Base-by-base conservation (phyloP, 768 basidiomycete genomes). In the Mycena galopus region DNA sequence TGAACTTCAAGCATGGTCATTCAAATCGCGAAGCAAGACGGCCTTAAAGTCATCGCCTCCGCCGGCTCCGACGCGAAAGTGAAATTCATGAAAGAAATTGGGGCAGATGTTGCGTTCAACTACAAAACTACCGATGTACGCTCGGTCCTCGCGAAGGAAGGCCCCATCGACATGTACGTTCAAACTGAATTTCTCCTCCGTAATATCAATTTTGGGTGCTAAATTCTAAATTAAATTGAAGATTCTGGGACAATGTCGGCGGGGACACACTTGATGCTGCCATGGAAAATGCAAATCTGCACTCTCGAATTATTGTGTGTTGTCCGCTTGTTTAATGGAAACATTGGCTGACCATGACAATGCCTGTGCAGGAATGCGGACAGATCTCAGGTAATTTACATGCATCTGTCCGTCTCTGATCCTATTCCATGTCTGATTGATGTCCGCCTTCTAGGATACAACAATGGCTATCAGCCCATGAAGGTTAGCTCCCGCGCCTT, bases 201-300 rank as follows among this genome's bases (percentile, higher is more conserved):
- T n/a, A n/a, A n/a, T n/a, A n/a, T n/a, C n/a, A n/a, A n/a, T n/a
- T n/a, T n/a, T n/a, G n/a, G n/a, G 21, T 50, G 2, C 21, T 9
- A 7, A 6, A n/a, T 50, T 44, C 17, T 9, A 50, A 50, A 3
- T n/a, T 50, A 6, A 50, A 25, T 4, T 50, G 29, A 60, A 87
- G 86, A 39, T 90, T 83, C 74, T 89, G 87, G 87, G 89, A 90
- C 70, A 86, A 88, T 51, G 91, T 92, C 17, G 91, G 90, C 12
- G 91, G 91, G 2, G 86, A 88, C 63, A 88, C 84, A 0, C 82
- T 93, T 6, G 91, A 93, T 10, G 83, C 85, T 19, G 91, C 89
- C 0, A 77, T 93, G 5, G 81, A 83, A 1, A 84, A 82, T 42
- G 84, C 90, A 0, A 85, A 83, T 0, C 60, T 74, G 0, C 73